These are phyloP conservation scores for Betula pendula DNA, from an alignment of 306 rosid genomes.

Conservation along the genomic window DNA sequence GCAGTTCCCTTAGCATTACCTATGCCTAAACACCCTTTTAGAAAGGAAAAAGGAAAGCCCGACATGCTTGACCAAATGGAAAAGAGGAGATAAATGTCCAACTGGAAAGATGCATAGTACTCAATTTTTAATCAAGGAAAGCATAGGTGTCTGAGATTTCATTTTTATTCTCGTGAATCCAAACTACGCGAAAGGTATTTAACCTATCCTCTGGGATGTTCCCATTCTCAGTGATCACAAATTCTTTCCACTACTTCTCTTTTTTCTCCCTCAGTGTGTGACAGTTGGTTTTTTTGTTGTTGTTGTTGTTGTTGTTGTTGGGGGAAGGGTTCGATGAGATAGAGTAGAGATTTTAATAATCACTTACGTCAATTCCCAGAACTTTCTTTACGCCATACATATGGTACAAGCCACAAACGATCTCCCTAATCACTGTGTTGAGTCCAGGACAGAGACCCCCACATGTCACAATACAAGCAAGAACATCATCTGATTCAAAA, in stretches of 20 bases:
- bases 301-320: too few relatives aligned
- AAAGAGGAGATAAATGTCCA: neutral
- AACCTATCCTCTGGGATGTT: neutral
- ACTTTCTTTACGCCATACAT: conserved; percentile 92
- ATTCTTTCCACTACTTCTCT: neutral
- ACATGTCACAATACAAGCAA: conserved; percentile 89
- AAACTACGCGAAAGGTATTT: neutral
- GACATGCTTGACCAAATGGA: neutral
- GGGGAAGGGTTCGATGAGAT: neutral
- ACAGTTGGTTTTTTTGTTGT: too few relatives aligned
- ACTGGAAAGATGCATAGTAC: neutral
- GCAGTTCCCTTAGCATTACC: neutral
- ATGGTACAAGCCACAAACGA: conserved; percentile 79
- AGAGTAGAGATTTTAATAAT: conserved; percentile 11
- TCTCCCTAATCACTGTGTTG: conserved; percentile 94
- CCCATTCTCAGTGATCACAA: neutral
- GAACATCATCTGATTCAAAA: conserved; percentile 82
- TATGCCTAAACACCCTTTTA: neutral
- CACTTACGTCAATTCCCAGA: conserved; percentile 71
- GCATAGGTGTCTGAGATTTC: neutral
- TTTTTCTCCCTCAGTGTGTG: neutral
- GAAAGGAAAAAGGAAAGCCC: neutral
- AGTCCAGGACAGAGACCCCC: conserved; percentile 99
- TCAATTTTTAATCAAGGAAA: neutral
- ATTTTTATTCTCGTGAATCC: neutral